A percentile compares a stretch with the other conserved stretches of the same genome.
Evolutionary conservation across 179 eudicot species (phyloP).

Genomic region (Sideroxylon spinosum): DNA sequence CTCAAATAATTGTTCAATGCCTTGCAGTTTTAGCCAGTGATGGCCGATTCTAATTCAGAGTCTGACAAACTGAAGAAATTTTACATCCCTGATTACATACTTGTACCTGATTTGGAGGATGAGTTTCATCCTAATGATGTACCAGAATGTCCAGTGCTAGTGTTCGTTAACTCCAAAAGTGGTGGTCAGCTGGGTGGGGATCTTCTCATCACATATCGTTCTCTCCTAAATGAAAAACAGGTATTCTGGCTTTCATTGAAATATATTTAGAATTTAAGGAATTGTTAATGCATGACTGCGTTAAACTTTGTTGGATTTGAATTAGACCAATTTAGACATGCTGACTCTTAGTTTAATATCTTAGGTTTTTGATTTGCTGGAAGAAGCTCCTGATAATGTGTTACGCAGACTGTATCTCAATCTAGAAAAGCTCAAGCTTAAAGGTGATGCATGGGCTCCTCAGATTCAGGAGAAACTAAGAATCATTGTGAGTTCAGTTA

Average conservation of each 20-base stretch:
- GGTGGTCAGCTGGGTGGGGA: conserved; percentile 50
- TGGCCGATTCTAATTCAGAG: conserved; percentile 1
- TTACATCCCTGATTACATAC: conserved; percentile 38
- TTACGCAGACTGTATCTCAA: conserved; percentile 26
- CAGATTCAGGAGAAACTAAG: conserved; percentile 30
- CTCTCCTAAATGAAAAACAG: conserved; percentile 38
- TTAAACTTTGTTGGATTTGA: neutral
- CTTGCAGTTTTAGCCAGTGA: neutral
- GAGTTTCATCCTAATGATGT: neutral
- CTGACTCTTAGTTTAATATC: neutral
- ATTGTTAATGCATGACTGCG: neutral
- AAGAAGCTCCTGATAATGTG: conserved; percentile 37
- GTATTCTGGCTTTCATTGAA: conserved; percentile 9
- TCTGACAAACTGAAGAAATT: conserved; percentile 23
- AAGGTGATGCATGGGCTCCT: conserved; percentile 25
- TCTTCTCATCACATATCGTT: conserved; percentile 30
- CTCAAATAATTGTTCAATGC: too few species aligned
- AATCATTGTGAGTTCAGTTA: conserved; percentile 31
- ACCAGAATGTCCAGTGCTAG: conserved; percentile 39
- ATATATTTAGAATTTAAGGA: neutral
- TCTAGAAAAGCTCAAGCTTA: conserved; percentile 35
- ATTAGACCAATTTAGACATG: neutral
- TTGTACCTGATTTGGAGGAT: conserved; percentile 17
- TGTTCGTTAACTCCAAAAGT: conserved; percentile 41
- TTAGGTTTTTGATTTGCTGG: conserved; percentile 39